Evolutionary conservation across 495 filamentous ascomycete species (phyloP), one percentile per base, ranked within the genome.

Genomic region (Xylaria sp.): DNA sequence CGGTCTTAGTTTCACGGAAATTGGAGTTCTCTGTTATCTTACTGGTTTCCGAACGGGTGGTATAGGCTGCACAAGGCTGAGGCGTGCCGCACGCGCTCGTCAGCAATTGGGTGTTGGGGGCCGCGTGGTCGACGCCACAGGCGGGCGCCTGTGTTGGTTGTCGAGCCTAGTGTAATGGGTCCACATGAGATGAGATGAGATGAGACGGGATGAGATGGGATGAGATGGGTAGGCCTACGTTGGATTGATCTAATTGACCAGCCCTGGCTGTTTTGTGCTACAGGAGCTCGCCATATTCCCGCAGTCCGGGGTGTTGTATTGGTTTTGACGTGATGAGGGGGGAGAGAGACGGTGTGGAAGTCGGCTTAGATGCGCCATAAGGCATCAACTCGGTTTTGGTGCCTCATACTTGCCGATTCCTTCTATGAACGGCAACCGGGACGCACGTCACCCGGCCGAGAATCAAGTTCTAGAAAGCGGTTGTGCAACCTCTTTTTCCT

Each of bases 11-110:
- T 40, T 61, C n/a, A n/a, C 58, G n/a, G 35, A 61, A 24, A 40
- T 40, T 41, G 35, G 33, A 24, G 7, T 15, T 21, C 9, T 35
- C 26, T 0, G 2, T 43, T 15, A 15, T 61, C 8, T 61, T 33
- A 41, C 58, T 61, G 58, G 58, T 21, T 55, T 6, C 37, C 59
- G 29, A 29, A 24, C 59, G 21, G 59, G 12, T 21, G 59, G 37
- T 3, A 29, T 26, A 7, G 21, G 14, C 0, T 15, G 37, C 21
- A 29, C n/a, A 1, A 62, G 57, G 57, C 57, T 59, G 31, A 29
- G 26, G 5, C 17, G 4, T 26, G 55, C 14, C 55, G 26, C 35
- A 41, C 12, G 7, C 52, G 57, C 21, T 15, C 4, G 52, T 55
- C 57, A 59, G 31, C 55, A 1, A 58, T 58, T 21, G 52, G 0